Percentiles rank a stretch among this genome's conserved stretches.
These are phyloP conservation scores for Zea luxurians DNA, from an alignment of 176 grass and related monocot species.

Conservation along the genomic window DNA sequence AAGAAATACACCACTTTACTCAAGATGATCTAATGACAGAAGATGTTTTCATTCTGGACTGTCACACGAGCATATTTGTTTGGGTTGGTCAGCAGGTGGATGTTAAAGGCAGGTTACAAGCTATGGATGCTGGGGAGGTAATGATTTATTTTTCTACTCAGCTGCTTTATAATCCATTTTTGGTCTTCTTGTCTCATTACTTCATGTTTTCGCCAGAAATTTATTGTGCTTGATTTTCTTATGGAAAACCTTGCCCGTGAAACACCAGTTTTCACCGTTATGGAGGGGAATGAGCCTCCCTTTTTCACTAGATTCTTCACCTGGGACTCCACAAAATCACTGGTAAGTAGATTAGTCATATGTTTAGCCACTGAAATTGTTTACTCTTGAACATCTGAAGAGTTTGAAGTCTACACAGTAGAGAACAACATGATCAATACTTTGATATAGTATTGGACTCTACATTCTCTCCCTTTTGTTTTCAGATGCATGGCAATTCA, in stretches of 20 bases:
- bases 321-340: conserved; percentile 73
- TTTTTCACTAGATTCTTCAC: conserved; percentile 93
- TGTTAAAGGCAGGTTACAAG: conserved; percentile 70
- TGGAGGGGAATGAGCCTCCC: conserved; percentile 75
- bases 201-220: conserved; percentile 66
- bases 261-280: conserved; percentile 66
- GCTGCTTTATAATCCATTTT: neutral
- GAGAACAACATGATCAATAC: neutral
- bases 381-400: conserved; percentile 23
- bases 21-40: conserved; percentile 98
- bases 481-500: conserved; percentile 87
- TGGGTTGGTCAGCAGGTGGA: conserved; percentile 88
- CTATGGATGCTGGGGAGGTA: conserved; percentile 77
- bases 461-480: conserved; percentile 21
- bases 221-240: conserved; percentile 71
- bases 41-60: conserved; percentile 90
- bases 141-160: conserved; percentile 17
- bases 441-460: conserved; percentile 26
- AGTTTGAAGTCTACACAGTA: conserved; percentile 17
- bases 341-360: conserved; percentile 51
- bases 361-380: neutral
- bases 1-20: conserved; percentile 81
- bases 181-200: conserved; percentile 23
- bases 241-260: conserved; percentile 73
- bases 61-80: conserved; percentile 66